phyloP scores from a whole-genome alignment of 208 protist species.

The Trypanosoma mega region DNA sequence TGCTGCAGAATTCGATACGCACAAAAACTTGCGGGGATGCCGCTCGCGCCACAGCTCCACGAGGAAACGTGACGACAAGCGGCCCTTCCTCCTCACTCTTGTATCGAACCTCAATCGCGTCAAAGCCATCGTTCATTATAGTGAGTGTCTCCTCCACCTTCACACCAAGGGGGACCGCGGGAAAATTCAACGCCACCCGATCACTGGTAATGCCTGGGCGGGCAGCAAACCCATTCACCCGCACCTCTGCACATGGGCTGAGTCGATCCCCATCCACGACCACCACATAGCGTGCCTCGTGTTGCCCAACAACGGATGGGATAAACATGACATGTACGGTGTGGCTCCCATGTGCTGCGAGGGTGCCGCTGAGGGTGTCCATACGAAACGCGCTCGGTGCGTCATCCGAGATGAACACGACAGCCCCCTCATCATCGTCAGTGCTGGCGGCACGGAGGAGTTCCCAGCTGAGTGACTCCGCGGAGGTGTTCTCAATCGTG shows the following conservation, averaged over 20 bases:
- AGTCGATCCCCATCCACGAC: constrained; percentile 45
- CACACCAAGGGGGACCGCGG: constrained; percentile 83
- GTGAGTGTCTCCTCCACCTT: constrained; percentile 57
- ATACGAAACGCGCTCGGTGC: constrained; percentile 50
- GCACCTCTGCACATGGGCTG: constrained; percentile 59
- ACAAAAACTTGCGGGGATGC: constrained; percentile 38
- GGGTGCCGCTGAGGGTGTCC: constrained; percentile 47
- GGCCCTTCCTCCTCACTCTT: constrained; percentile 55
- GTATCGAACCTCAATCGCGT: constrained; percentile 83
- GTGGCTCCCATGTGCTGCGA: constrained; percentile 45
- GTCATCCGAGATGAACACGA: constrained; percentile 23
- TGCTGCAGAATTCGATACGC: constrained; percentile 62
- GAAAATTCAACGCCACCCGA: constrained; percentile 76
- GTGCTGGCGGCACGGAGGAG: constrained; percentile 4
- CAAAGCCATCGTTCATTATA: constrained; percentile 93
- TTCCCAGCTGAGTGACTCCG: constrained; percentile 21
- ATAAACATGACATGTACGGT: constrained; percentile 77
- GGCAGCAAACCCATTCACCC: constrained; percentile 55
- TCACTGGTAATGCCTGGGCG: constrained; percentile 84
- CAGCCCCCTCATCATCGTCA: constrained; percentile 10
- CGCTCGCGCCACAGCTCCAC: constrained; percentile 40
- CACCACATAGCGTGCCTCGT: constrained; percentile 41
- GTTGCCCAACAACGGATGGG: constrained; percentile 32
- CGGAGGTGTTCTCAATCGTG: constrained; percentile 44
- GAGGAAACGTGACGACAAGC: constrained; percentile 78